Base-by-base conservation (phyloP, 139 green algal species). In the Gonium pectorale region DNA sequence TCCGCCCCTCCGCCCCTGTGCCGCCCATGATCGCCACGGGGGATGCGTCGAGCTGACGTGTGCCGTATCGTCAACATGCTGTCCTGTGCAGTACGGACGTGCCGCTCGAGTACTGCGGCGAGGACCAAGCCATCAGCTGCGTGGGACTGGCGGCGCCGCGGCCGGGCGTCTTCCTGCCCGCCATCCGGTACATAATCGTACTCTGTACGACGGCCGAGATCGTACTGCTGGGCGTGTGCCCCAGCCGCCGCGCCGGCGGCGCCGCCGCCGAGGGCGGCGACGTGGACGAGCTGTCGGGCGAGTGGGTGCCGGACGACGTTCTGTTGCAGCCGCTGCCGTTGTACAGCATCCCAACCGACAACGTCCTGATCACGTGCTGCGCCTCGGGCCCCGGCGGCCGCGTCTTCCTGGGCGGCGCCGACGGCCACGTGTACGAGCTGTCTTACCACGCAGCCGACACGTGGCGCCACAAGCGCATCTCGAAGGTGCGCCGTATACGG, bases 351-450 rank as follows among this genome's bases (percentile, higher is more conserved):
- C 87, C 96, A 21, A 91, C 90, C 19, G 96, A 99, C 92, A 94
- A 93, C 80, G 92, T 97, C 6, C 81, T 95, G 59, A 97, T 98
- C 87, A 94, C 91, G 29, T 92, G 88, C 29, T 91, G 96, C n/a
- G 88, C 87, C 0, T 67, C 85, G 44, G 44, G 62, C 43, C 44
- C 59, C 3, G 44, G 71, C 21, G 96, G 96, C 4, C 90, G 97
- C 31, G 96, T 99, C 52, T 99, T 99, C 87, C 31, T 98, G 67
- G 97, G 97, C 22, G 97, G 97, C 5, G 85, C 82, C 0, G 96
- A 99, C 80, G 96, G 96, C 7, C 91, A 97, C 74, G 87, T 99
- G 85, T 99, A 99, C 86, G 97, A 99, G 88, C 56, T 99, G 31
- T 52, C 90, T 66, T 99, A 99, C 89, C 64, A 51, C 22, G 83